These are phyloP conservation scores for Mrakia frigida DNA, from an alignment of 768 basidiomycete genomes.

Conservation along the genomic window DNA sequence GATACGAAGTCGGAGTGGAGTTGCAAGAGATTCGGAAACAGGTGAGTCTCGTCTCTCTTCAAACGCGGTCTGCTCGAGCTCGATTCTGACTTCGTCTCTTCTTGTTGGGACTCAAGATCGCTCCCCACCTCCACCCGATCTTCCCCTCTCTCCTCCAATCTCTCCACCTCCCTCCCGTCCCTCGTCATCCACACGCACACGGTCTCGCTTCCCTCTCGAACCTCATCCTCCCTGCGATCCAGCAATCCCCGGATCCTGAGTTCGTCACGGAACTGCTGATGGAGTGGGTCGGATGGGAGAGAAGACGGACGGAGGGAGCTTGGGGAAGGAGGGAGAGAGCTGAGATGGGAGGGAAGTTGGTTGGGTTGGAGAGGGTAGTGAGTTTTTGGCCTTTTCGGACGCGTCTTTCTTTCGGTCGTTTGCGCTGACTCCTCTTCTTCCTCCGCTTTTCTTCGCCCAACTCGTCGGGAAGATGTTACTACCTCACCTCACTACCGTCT, in stretches of 20 bases:
- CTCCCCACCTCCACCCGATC: neutral
- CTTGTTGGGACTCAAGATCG: neutral
- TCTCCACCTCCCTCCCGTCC: neutral
- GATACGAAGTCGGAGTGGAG: slow-evolving; percentile 15
- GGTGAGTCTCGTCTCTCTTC: slow-evolving; percentile 6
- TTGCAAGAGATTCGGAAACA: slow-evolving; percentile 20
- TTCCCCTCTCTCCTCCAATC: neutral
- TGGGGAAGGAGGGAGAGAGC: slow-evolving; percentile 17
- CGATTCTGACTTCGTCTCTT: neutral
- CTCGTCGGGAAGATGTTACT: neutral
- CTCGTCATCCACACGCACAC: slow-evolving; percentile 17
- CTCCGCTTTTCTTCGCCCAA: neutral
- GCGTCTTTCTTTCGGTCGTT: neutral
- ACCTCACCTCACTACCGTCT: neutral
- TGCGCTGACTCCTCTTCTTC: neutral
- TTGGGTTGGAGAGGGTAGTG: slow-evolving; percentile 10
- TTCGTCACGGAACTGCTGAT: slow-evolving; percentile 20
- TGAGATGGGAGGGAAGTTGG: slow-evolving; percentile 17
- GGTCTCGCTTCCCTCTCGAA: slow-evolving; percentile 5
- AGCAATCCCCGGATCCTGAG: slow-evolving; percentile 3
- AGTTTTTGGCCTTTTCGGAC: neutral
- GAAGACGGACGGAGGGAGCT: neutral
- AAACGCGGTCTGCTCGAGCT: no score
- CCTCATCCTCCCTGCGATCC: slow-evolving; percentile 10
- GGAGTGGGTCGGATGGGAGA: slow-evolving; percentile 24